Evolutionary conservation across 2,329 filamentous ascomycete genomes (phyloP).

Genomic region (Ophiostoma populinum): DNA sequence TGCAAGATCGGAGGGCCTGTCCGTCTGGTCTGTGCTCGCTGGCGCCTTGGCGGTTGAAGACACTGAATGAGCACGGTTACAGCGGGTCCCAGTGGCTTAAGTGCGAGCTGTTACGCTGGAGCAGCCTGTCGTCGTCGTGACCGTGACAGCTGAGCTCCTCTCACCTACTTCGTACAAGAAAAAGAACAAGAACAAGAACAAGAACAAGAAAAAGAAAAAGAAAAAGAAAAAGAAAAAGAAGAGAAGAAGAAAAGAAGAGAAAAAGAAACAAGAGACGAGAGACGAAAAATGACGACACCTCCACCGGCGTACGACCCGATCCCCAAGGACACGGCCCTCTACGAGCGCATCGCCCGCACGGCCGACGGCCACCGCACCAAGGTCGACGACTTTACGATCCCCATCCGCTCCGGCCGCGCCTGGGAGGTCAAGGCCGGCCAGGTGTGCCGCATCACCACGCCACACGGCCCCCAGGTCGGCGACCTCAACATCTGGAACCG

Average conservation of each 20-base stretch:
- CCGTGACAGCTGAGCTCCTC: too few relatives aligned
- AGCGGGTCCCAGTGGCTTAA: too few relatives aligned
- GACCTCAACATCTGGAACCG: slow-evolving; percentile 72
- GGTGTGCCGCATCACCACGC: slow-evolving; percentile 58
- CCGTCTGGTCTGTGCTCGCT: too few relatives aligned
- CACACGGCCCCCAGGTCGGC: slow-evolving; percentile 63
- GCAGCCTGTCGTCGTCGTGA: too few relatives aligned
- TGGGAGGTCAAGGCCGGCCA: slow-evolving; percentile 53
- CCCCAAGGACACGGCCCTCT: neutral
- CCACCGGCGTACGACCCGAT: slow-evolving; percentile 2
- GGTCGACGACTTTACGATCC: slow-evolving; percentile 34
- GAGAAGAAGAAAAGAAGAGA: neutral
- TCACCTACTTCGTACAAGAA: neutral
- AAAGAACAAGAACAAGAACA: neutral
- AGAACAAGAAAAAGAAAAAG: neutral
- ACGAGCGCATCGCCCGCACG: neutral
- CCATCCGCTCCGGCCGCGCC: slow-evolving; percentile 55
- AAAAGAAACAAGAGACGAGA: neutral
- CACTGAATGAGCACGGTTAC: too few relatives aligned
- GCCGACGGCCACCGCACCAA: neutral
- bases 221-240: neutral
- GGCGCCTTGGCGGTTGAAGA: too few relatives aligned
- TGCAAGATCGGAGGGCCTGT: too few relatives aligned
- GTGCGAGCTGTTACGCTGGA: too few relatives aligned
- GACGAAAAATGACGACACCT: slow-evolving; percentile 2